A percentile compares a stretch with the other conserved stretches of the same genome.
phyloP scores from a whole-genome alignment of 768 basidiomycete species.

The Nevesoporus exiguus region DNA sequence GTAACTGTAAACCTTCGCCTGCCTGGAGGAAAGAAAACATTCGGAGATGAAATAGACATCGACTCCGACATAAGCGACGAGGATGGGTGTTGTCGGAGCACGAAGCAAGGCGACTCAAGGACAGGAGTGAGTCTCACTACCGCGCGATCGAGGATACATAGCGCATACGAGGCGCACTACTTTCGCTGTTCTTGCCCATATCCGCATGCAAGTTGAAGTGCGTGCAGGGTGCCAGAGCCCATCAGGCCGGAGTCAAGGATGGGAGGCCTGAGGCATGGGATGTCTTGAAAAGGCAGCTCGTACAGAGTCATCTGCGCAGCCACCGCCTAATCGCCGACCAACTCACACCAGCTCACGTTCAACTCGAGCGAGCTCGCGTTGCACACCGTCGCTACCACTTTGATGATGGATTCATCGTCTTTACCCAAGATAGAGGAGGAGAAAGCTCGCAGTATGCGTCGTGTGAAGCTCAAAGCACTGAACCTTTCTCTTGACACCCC shows the following conservation, averaged over 20 bases:
- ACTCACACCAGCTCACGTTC: slow-evolving; percentile 1
- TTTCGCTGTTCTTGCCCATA: no score
- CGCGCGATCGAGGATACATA: no score
- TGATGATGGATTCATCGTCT: slow-evolving; percentile 21
- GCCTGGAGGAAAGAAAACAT: slow-evolving; percentile 8
- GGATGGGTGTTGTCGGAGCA: background rate
- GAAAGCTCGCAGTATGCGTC: slow-evolving; percentile 50
- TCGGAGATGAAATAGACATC: slow-evolving; percentile 26
- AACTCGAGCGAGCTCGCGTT: background rate
- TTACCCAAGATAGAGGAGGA: slow-evolving; percentile 47
- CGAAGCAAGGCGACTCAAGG: no score
- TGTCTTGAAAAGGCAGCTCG: slow-evolving; percentile 15
- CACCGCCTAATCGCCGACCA: slow-evolving; percentile 11
- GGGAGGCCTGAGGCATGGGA: background rate
- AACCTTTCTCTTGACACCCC: slow-evolving; percentile 48
- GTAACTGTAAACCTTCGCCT: slow-evolving; percentile 21
- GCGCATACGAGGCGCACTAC: no score
- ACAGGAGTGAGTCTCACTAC: no score
- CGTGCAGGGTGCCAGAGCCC: no score
- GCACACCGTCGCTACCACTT: background rate
- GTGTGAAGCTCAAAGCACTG: slow-evolving; percentile 54
- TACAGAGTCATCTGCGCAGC: slow-evolving; percentile 2
- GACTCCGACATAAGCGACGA: slow-evolving; percentile 20
- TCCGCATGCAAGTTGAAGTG: no score
- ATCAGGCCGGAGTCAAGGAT: no score